Evolutionary conservation across 441 rosid species (phyloP).

Genomic region (Adansonia rubrostipa): DNA sequence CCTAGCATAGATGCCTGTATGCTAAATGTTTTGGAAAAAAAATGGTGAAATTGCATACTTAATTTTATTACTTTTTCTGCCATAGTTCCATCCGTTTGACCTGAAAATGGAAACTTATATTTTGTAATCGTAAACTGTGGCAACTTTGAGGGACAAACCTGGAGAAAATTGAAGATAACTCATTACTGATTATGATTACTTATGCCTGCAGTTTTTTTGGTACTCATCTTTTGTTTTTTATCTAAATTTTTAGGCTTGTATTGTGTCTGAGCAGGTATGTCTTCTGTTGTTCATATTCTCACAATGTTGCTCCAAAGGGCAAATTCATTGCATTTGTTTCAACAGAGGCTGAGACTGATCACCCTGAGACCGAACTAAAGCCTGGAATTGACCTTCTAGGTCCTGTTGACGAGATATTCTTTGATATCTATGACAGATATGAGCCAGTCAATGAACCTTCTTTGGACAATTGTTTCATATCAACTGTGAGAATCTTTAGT

Average conservation of each 20-base stretch:
- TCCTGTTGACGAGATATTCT: slow-evolving; percentile 80
- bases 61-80: too few relatives aligned
- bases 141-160: not conserved
- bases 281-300: slow-evolving; percentile 88
- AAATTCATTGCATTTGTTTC: slow-evolving; percentile 90
- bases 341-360: slow-evolving; percentile 82
- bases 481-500: slow-evolving; percentile 54
- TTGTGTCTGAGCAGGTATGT: slow-evolving; percentile 63
- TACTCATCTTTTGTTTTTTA: not conserved
- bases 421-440: slow-evolving; percentile 67
- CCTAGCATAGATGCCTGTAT: not conserved
- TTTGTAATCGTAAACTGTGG: not conserved
- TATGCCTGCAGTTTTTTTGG: not conserved
- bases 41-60: too few relatives aligned
- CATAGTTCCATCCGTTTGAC: not conserved
- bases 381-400: slow-evolving; percentile 84
- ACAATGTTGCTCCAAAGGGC: slow-evolving; percentile 90
- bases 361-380: slow-evolving; percentile 69
- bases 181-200: not conserved
- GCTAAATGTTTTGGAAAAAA: too few relatives aligned
- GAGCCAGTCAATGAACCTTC: slow-evolving; percentile 83
- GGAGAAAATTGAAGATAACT: not conserved
- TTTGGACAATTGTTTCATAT: slow-evolving; percentile 82
- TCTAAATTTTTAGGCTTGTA: not conserved
- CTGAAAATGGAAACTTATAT: not conserved